Conservation (phyloP, 2,329 filamentous ascomycete species). For the Cytospora schulzeri region DNA sequence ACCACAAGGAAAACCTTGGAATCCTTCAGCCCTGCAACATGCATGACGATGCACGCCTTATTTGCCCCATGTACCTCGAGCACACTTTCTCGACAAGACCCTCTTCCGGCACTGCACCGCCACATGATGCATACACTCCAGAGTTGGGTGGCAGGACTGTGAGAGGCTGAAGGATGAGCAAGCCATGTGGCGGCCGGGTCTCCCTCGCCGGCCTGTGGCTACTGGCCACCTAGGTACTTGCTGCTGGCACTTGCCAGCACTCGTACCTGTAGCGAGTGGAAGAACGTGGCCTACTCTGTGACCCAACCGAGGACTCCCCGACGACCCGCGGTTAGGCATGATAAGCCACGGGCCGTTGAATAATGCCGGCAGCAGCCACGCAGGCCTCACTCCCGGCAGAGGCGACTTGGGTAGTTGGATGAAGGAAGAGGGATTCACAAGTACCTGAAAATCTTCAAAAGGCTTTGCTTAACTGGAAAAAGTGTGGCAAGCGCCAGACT, state of each 20-base stretch:
- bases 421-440: neutral
- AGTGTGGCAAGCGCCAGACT: neutral
- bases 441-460: neutral
- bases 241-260: constrained; percentile 9
- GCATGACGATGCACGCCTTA: neutral
- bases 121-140: neutral
- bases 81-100: neutral
- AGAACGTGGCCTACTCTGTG: constrained; percentile 14
- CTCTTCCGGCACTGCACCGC: neutral
- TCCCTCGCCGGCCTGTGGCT: constrained; percentile 1
- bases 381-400: constrained; percentile 7
- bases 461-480: neutral
- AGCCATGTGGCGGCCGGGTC: constrained; percentile 11
- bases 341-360: constrained; percentile 7
- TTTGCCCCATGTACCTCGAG: neutral
- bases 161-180: neutral
- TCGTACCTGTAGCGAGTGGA: constrained; percentile 1
- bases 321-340: neutral
- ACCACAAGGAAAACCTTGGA: too few relatives aligned
- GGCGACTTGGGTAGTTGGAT: neutral
- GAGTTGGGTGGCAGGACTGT: neutral
- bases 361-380: constrained; percentile 9
- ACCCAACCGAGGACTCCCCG: neutral
- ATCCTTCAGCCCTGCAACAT: neutral
- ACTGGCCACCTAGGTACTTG: neutral